Conservation (phyloP, 139 green algal species). For the Spirogloea muscicola region DNA sequence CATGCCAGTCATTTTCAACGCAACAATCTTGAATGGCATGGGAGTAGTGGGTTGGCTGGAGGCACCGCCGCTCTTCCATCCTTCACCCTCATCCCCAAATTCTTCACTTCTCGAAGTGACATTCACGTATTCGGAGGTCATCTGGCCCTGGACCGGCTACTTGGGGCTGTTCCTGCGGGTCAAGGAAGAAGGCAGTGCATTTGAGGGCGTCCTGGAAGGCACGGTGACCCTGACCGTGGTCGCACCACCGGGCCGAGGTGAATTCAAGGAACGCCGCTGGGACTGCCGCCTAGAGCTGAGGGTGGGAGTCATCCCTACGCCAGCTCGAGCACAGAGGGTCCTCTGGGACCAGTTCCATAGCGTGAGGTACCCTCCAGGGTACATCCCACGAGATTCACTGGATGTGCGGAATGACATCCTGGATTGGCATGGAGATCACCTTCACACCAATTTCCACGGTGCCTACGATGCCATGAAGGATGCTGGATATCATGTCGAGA, state of each 20-base stretch:
- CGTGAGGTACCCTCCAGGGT: slow-evolving; percentile 92
- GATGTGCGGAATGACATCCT: slow-evolving; percentile 78
- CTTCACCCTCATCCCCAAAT: background rate
- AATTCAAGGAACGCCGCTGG: slow-evolving; percentile 19
- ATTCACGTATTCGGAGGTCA: slow-evolving; percentile 69
- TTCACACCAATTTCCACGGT: slow-evolving; percentile 93
- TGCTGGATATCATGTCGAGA: slow-evolving; percentile 72
- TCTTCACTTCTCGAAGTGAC: slow-evolving; percentile 68
- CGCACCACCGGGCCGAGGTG: slow-evolving; percentile 60
- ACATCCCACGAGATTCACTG: slow-evolving; percentile 89
- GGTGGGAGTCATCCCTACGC: slow-evolving; percentile 48
- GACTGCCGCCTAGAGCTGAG: slow-evolving; percentile 64
- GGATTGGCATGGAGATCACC: slow-evolving; percentile 98
- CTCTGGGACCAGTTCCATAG: slow-evolving; percentile 96
- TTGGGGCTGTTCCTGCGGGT: slow-evolving; percentile 85
- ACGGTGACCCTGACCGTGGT: slow-evolving; percentile 67
- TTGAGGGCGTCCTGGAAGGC: slow-evolving; percentile 44
- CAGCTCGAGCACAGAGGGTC: slow-evolving; percentile 60
- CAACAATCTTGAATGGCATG: slow-evolving; percentile 94
- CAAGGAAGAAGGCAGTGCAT: slow-evolving; percentile 42
- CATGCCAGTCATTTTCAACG: slow-evolving; percentile 92
- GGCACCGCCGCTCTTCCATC: slow-evolving; percentile 38
- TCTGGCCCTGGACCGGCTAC: slow-evolving; percentile 95
- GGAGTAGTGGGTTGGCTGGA: slow-evolving; percentile 71
- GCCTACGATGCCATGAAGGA: slow-evolving; percentile 72